Evolutionary conservation across 2,329 filamentous ascomycete species (phyloP), one percentile per base, ranked within the genome.

Genomic region (Penicillium sp.): DNA sequence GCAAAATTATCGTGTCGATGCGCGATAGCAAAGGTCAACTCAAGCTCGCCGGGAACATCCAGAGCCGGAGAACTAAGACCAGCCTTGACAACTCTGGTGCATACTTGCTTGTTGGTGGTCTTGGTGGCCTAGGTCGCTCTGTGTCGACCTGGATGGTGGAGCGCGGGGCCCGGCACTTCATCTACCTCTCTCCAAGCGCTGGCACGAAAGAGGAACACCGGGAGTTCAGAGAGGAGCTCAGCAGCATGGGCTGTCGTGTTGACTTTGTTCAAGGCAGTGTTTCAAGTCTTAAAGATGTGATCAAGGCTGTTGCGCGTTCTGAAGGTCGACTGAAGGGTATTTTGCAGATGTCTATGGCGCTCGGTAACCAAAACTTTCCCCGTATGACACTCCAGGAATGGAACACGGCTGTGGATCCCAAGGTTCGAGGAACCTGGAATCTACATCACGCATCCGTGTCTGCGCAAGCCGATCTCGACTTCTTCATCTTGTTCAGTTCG

Each of bases 401-500:
- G 55, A 49, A 46, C 15, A 37, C 40, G 2, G 46, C 36, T 15
- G 49, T 55, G 55, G 51, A 55, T 20, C 60, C 60, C 1, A 62
- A 62, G 34, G 56, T 62, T 17, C 44, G 46, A 20, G 60, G 60
- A 23, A 60, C 56, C 1, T 59, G 58, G 54, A 60, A 58, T 24
- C 51, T 62, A 3, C 54, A 61, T 20, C n/a, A 49, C 1, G 51
- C 51, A 1, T 46, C 64, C 1, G 44, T 59, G 0, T n/a, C 45
- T 7, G 56, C 26, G 2, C 13, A 23, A 3, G 29, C 21, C 4
- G 21, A 61, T 1, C 62, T 78, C 2, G 75, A 78, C 51, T 78
- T 78, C 59, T 77, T 78, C 56, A 51, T 77, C 15, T 55, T 74
- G 18, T 58, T 76, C 6, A 72, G 69, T 0, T 76, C 73, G 0